phyloP scores from a whole-genome alignment of 495 filamentous ascomycete genomes.

The Neurospora discreta region DNA sequence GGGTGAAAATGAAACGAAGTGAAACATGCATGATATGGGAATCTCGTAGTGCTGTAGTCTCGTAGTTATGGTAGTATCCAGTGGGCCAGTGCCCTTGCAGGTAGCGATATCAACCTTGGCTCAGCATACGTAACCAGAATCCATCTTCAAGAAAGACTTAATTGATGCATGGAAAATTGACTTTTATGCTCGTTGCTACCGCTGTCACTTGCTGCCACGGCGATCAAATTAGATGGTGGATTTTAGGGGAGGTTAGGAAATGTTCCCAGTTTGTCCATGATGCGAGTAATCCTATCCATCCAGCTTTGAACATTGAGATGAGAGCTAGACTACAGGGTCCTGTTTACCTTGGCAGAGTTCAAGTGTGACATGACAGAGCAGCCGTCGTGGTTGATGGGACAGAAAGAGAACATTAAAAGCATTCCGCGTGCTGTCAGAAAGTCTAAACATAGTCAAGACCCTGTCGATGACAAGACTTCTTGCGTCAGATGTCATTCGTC shows the following conservation, averaged over 20 bases:
- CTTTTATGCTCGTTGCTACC: not conserved
- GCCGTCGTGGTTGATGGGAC: not conserved
- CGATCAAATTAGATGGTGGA: not conserved
- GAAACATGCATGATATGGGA: not conserved
- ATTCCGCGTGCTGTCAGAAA: not conserved
- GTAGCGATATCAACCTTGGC: not conserved
- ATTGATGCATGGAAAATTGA: not conserved
- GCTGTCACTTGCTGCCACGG: not conserved
- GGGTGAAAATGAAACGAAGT: not conserved
- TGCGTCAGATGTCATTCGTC: not conserved
- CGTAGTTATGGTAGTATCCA: not conserved
- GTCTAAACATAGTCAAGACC: not conserved
- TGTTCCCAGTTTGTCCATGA: not conserved
- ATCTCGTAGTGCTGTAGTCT: not conserved
- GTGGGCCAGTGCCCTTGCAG: not conserved
- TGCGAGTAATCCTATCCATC: not conserved
- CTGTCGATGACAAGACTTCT: not conserved
- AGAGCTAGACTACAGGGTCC: not conserved
- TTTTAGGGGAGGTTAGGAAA: not conserved
- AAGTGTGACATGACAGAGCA: not conserved
- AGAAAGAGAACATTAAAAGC: not conserved
- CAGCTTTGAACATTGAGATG: not conserved
- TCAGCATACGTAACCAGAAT: not conserved
- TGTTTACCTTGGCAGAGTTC: not conserved
- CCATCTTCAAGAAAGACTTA: not conserved